Conservation (phyloP, 2,329 filamentous ascomycete species). For the Neonectria magnoliae region DNA sequence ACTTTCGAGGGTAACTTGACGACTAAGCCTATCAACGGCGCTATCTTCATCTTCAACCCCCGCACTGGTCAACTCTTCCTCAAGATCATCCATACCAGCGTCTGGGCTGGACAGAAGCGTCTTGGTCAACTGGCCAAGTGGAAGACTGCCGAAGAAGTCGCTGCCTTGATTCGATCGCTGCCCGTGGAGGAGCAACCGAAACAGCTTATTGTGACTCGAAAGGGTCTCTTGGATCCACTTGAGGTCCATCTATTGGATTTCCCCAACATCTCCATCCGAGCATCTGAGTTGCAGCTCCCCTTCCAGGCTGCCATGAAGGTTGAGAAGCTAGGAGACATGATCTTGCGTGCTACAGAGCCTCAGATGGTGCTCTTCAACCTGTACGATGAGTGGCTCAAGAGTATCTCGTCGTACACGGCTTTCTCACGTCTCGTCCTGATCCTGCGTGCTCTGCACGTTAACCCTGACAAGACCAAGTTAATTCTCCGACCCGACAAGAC, state of each 20-base stretch:
- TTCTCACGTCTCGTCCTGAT: conserved; percentile 97
- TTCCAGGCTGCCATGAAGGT: conserved; percentile 99
- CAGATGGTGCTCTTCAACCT: conserved; percentile 99
- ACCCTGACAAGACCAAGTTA: conserved; percentile 98
- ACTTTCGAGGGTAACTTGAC: conserved; percentile 99
- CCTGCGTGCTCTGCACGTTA: conserved; percentile 93
- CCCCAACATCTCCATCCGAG: conserved; percentile 98
- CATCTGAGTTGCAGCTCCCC: conserved; percentile 93
- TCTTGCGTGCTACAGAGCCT: conserved; percentile 95
- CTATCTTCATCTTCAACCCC: conserved; percentile 99
- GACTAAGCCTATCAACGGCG: conserved; percentile 98
- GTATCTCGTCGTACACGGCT: conserved; percentile 96
- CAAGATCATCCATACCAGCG: conserved; percentile 99
- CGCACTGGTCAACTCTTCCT: conserved; percentile 96
- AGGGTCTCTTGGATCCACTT: conserved; percentile 94
- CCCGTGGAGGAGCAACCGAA: conserved; percentile 99
- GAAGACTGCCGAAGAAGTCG: conserved; percentile 99
- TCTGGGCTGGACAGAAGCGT: conserved; percentile 99
- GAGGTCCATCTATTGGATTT: conserved; percentile 98
- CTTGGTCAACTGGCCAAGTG: conserved; percentile 97
- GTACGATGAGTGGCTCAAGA: conserved; percentile 99
- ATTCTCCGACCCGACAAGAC: conserved; percentile 96
- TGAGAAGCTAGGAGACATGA: conserved; percentile 99
- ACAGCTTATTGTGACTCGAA: conserved; percentile 97
- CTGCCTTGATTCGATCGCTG: conserved; percentile 91